Evolutionary conservation across 345 rosid species (phyloP).

Genomic region (Euphorbia tirucalli): DNA sequence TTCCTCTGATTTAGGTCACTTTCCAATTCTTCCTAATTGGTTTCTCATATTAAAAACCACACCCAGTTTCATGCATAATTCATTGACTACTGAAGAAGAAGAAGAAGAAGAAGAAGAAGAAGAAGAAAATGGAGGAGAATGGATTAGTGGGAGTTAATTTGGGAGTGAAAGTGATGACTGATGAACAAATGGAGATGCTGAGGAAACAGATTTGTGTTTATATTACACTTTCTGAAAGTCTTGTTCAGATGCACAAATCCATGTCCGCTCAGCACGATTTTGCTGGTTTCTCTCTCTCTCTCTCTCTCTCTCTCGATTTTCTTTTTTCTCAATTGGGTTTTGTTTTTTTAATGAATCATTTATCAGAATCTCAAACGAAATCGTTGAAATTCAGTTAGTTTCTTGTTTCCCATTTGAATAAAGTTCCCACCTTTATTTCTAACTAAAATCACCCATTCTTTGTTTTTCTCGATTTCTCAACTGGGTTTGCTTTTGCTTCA

Average conservation of each 20-base stretch:
- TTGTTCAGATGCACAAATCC: conserved; percentile 51
- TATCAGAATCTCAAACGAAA: too few species aligned
- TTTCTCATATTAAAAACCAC: too few species aligned
- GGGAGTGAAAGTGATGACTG: conserved; percentile 57
- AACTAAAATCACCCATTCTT: too few species aligned
- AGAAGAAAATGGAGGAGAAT: neutral
- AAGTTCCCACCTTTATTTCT: neutral
- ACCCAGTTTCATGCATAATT: too few species aligned
- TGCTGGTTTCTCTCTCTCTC: conserved; percentile 30
- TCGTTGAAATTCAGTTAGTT: neutral
- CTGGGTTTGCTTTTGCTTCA: too few species aligned
- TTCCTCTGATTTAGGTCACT: neutral
- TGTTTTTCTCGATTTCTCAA: too few species aligned
- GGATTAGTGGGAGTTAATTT: neutral
- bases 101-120: neutral
- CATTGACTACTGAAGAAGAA: neutral
- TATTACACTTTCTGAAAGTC: conserved; percentile 51
- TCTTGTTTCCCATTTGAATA: neutral
- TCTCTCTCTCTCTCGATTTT: too few species aligned
- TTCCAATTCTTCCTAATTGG: too few species aligned
- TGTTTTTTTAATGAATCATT: neutral
- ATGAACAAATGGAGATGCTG: conserved; percentile 69
- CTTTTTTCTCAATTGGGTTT: neutral
- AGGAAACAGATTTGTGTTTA: conserved; percentile 69
- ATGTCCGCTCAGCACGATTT: conserved; percentile 39